phyloP scores from a whole-genome alignment of 257 asterid species.

The Eucommia ulmoides region DNA sequence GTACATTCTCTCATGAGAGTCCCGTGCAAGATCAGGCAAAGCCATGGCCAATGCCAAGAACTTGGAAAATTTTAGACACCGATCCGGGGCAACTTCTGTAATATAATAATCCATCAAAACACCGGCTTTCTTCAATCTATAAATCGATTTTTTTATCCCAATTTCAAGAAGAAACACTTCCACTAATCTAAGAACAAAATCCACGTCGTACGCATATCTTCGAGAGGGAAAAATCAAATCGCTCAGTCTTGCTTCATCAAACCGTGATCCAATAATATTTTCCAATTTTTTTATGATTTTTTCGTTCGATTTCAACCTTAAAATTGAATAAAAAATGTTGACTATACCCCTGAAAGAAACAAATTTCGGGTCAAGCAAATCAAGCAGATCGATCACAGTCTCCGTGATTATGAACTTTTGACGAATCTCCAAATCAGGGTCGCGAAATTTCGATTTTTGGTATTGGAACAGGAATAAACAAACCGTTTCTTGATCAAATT shows the following conservation, averaged over 20 bases:
- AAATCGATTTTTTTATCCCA: neutral
- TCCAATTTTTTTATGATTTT: conserved; percentile 24
- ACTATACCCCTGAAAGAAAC: conserved; percentile 30
- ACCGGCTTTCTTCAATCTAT: conserved; percentile 36
- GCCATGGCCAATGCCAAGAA: conserved; percentile 29
- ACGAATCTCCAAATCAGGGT: conserved; percentile 2
- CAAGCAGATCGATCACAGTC: conserved; percentile 19
- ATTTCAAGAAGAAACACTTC: conserved; percentile 16
- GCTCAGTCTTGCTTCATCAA: conserved; percentile 51
- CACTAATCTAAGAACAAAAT: conserved; percentile 30
- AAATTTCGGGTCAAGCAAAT: conserved; percentile 18
- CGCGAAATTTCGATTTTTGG: conserved; percentile 22
- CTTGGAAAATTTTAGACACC: conserved; percentile 24
- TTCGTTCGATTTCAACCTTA: conserved; percentile 13
- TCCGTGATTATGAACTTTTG: conserved; percentile 21
- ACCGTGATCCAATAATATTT: conserved; percentile 27
- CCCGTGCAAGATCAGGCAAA: conserved; percentile 42
- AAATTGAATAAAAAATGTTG: conserved; percentile 23
- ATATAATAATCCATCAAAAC: conserved; percentile 38
- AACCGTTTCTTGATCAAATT: conserved; percentile 22
- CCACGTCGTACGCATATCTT: conserved; percentile 29
- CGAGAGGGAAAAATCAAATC: conserved; percentile 38
- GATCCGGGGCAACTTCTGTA: conserved; percentile 61
- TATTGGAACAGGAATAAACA: conserved; percentile 34
- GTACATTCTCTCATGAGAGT: conserved; percentile 33